Base-by-base conservation (phyloP, 2,329 filamentous ascomycete species). In the Sporothrix luriei region DNA sequence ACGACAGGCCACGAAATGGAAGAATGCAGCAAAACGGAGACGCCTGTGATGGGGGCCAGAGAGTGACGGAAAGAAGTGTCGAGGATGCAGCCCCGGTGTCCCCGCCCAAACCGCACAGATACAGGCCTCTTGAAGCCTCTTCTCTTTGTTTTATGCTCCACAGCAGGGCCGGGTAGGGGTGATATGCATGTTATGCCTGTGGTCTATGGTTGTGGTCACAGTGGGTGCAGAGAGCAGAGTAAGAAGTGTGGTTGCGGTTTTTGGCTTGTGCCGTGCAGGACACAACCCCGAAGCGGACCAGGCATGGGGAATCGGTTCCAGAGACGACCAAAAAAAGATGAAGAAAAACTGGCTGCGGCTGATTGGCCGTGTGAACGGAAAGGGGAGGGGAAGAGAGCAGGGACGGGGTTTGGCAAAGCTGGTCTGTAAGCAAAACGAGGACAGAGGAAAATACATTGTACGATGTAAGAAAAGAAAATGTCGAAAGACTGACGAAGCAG, bases 61-160 rank as follows among this genome's bases (percentile, higher is more conserved):
- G 13, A 48, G 43, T 24, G 55, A 40, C 24, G 29, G 54, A 24
- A 61, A 40, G 29, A 38, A 33, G 33, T 33, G 38, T 9, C 40
- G 21, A 52, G 49, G 49, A 52, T 9, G 9, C 21, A 61, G 33
- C 66, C 66, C 70, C 54, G 68, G 68, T 55, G 57, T 46, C 68
- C 68, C 71, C 71, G 71, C 54, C 68, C 71, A 68, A 72, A 38
- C 66, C 54, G 68, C 70, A 71, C 70, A 69, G 68, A 7, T 71
- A 65, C 68, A 52, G 48, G 33, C 43, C 5, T 61, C 43, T n/a
- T 46, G n/a, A 38, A 62, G 26, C 38, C 38, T 29, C 51, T 66
- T 48, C 9, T 43, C 11, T 4, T 11, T 43, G 1, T 16, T 43
- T 16, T 14, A 14, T 51, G 67, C 46, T 33, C 55, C 55, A 69